phyloP scores from a whole-genome alignment of 495 filamentous ascomycete genomes.

The Aspergillus coremiiformis region DNA sequence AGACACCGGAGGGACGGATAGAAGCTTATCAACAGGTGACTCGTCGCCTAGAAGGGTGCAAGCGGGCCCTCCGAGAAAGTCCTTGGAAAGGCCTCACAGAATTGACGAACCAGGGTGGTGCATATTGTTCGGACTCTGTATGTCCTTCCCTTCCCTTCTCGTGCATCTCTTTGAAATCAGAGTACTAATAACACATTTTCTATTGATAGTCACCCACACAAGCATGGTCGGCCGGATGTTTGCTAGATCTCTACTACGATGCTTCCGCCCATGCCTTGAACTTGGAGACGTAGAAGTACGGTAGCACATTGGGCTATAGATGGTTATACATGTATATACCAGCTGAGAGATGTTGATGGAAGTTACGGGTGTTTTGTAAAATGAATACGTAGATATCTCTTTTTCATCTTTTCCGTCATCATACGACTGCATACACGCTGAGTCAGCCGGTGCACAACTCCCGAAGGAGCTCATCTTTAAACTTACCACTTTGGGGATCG shows the following conservation, averaged over 20 bases:
- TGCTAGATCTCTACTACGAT: constrained; percentile 94
- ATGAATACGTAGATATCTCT: background rate
- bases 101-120: constrained; percentile 82
- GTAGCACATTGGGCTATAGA: background rate
- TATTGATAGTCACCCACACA: constrained; percentile 71
- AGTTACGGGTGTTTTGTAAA: background rate
- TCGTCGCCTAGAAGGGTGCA: constrained; percentile 69
- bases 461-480: too few relatives aligned
- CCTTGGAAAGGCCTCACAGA: constrained; percentile 92
- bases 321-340: background rate
- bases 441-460: constrained; percentile 12
- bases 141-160: constrained; percentile 26
- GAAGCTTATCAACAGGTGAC: constrained; percentile 95
- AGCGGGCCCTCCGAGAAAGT: constrained; percentile 64
- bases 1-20: constrained; percentile 53
- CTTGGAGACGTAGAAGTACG: background rate
- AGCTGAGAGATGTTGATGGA: background rate
- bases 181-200: constrained; percentile 7
- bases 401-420: background rate
- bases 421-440: background rate
- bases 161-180: background rate
- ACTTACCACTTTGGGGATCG: constrained; percentile 7
- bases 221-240: constrained; percentile 87
- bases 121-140: constrained; percentile 80
- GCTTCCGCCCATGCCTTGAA: constrained; percentile 42